Evolutionary conservation across 1,139 yeast species (phyloP), one percentile per base, ranked within the genome.

Genomic region (Torulaspora pretoriensis): DNA sequence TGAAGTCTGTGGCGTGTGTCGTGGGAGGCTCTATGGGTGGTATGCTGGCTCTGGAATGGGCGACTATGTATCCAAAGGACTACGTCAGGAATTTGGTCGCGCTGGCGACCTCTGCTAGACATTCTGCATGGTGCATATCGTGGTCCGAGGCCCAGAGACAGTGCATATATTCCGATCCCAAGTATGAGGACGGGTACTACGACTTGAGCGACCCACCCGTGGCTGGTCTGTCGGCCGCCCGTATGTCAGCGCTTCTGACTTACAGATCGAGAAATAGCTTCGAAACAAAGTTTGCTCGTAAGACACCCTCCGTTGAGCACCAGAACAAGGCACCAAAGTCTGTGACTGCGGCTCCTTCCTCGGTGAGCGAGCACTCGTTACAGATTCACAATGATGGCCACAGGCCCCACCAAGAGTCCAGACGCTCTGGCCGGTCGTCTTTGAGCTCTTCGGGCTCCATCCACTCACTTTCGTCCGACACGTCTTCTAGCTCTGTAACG

Each of bases 1-100:
- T 92, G 23, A 75, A 74, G 46, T 77, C 80, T 45, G 70, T 92
- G 32, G 97, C 97, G 1, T 78, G 83, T 40, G 95, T 86, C 3
- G 78, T 92, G 46, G 98, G 98, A 25, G 98, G 98, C 0, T 90
- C 97, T 24, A 92, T 92, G 98, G 98, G 98, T 30, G 98, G 98
- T n/a, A 92, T 92, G 98, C 69, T 89, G 42, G 90, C 92, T 0
- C 69, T 92, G 53, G 98, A 92, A 64, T 92, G 90, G 74, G 71
- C 59, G 46, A 81, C 84, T 2, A 84, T 79, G 60, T 84, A 78
- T 54, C 84, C 87, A n/a, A 68, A 74, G 2, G 75, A 72, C 3
- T 92, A 80, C 59, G 95, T 92, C 14, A 75, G 76, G 48, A 70
- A 78, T 29, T 73, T 87, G 22, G 81, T 92, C 17, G 95, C 97